Evolutionary conservation across 1,139 yeast species (phyloP).

Genomic region (Hemisphaericaspora subhashii): DNA sequence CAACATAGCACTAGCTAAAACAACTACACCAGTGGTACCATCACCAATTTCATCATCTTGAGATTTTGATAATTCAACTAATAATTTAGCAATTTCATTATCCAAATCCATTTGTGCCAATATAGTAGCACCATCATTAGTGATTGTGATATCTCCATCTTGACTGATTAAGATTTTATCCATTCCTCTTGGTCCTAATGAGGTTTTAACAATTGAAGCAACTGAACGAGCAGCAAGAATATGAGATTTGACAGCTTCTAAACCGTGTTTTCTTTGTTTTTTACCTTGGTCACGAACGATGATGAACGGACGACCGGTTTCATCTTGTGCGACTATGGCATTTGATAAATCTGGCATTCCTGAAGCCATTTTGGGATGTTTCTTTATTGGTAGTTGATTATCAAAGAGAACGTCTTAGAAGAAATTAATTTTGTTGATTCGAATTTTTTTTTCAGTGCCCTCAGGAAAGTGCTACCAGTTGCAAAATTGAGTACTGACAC

Average conservation of each 20-base stretch:
- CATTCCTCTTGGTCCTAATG: constrained; percentile 96
- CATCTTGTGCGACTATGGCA: constrained; percentile 98
- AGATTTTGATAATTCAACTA: constrained; percentile 90
- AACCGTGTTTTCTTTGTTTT: constrained; percentile 88
- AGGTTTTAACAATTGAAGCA: constrained; percentile 86
- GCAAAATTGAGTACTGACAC: too few relatives aligned
- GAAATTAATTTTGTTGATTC: not conserved
- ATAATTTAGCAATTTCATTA: constrained; percentile 90
- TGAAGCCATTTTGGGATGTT: constrained; percentile 22
- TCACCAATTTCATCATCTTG: constrained; percentile 99
- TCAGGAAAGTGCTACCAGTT: too few relatives aligned
- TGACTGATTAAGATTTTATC: constrained; percentile 91
- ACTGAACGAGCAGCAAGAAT: constrained; percentile 96
- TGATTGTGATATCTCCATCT: constrained; percentile 96
- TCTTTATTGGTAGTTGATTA: constrained; percentile 1
- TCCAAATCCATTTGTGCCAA: constrained; percentile 94
- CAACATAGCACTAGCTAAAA: constrained; percentile 87
- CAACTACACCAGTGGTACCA: constrained; percentile 99
- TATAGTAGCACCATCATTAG: constrained; percentile 98
- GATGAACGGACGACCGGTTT: constrained; percentile 97
- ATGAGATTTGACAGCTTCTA: constrained; percentile 94
- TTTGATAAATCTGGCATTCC: constrained; percentile 94
- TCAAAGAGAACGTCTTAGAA: not conserved
- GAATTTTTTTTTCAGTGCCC: not conserved
- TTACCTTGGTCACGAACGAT: constrained; percentile 96